Evolutionary conservation across 805 yeast genomes (phyloP), one percentile per base, ranked within the genome.

Genomic region (Saitoella complicata): DNA sequence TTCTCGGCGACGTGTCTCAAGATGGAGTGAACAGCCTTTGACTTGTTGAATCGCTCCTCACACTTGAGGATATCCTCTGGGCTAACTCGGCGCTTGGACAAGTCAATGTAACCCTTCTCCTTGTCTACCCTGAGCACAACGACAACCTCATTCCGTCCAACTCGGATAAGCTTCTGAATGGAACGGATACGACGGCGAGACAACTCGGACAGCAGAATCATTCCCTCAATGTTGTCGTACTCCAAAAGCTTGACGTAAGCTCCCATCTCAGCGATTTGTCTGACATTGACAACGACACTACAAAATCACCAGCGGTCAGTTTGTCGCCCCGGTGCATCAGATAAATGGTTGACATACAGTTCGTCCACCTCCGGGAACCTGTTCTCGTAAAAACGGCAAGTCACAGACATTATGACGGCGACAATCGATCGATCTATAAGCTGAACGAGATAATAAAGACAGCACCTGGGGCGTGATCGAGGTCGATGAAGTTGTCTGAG

Each of bases 131-230:
- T 81, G 60, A 91, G 72, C 7, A 91, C 98, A 48, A 91, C 96
- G 33, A 88, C 98, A 46, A 91, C 96, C 67, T 91, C 98, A 61
- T 91, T 91, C 63, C 93, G 85, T 53, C 98, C 98, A 51, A 91
- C 97, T 69, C 97, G 81, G 64, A 91, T 87, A 62, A 86, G 75
- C 64, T 91, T 91, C 67, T 91, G 98, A 60, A 91, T 91, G 44
- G 96, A 85, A 65, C 98, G 77, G 58, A 91, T 91, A 70, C 98
- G 93, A 73, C 98, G 85, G 75, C 98, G 83, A 35, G 97, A 87
- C 55, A 91, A 74, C 68, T 91, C 98, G 38, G 94, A 81, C 57
- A 91, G 74, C 53, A 91, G 71, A 47, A 91, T 94, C 98, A 91
- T 91, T 59, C 98, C 98, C 67, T 91, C 98, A 60, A 91, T 88